These are phyloP conservation scores for Eustoma russellianum DNA, from an alignment of 257 asterid genomes.

Conservation along the genomic window DNA sequence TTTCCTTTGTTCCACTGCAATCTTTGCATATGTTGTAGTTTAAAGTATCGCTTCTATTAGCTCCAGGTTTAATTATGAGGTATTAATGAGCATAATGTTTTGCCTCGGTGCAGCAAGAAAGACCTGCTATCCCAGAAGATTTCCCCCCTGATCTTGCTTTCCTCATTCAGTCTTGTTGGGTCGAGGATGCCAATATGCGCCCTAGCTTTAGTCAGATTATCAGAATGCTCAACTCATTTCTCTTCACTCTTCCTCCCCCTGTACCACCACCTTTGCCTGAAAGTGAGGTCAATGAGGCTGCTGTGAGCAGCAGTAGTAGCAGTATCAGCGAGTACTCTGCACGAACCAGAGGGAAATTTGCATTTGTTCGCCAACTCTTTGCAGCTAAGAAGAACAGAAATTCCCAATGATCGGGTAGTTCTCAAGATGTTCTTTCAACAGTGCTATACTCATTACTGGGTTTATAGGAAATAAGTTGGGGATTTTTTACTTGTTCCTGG, in stretches of 20 bases:
- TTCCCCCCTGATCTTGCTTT: conserved; percentile 59
- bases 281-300: conserved; percentile 28
- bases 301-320: conserved; percentile 32
- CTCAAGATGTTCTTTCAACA: conserved; percentile 1
- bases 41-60: background rate
- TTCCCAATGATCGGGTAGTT: conserved; percentile 30
- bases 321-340: conserved; percentile 47
- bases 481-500: too few species aligned
- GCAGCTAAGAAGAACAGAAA: conserved; percentile 78
- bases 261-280: conserved; percentile 33
- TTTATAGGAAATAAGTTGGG: too few species aligned
- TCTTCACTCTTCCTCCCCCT: conserved; percentile 43
- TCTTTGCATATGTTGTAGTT: background rate
- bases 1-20: background rate
- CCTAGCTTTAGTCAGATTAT: conserved; percentile 87
- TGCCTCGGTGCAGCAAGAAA: conserved; percentile 70
- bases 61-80: background rate
- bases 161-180: conserved; percentile 88
- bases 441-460: too few species aligned
- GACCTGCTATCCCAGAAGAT: conserved; percentile 69
- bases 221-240: conserved; percentile 72
- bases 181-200: conserved; percentile 92
- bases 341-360: conserved; percentile 78
- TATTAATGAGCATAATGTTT: conserved; percentile 1
- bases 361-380: conserved; percentile 81